phyloP scores from a whole-genome alignment of 495 filamentous ascomycete species.

The Massariosphaeria phaeospora region DNA sequence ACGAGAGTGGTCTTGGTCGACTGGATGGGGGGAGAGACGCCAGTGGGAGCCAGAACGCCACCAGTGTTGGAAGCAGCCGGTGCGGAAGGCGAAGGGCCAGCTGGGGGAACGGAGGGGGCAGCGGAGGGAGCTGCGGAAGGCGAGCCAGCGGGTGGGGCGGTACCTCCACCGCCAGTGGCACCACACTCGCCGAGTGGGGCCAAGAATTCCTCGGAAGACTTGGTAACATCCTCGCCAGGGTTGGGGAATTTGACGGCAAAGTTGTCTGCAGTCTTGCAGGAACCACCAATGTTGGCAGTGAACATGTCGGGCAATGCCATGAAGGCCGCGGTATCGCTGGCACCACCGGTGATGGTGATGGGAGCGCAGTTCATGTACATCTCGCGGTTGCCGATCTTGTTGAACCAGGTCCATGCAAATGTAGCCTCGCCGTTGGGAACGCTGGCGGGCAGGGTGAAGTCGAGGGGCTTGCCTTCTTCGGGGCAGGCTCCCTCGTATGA shows the following conservation, averaged over 20 bases:
- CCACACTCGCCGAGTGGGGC: conserved; percentile 25
- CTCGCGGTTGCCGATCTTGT: conserved; percentile 50
- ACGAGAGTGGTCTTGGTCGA: conserved; percentile 19
- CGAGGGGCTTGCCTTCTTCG: conserved; percentile 40
- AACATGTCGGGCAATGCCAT: conserved; percentile 52
- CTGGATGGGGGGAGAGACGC: not conserved
- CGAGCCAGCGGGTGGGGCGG: not conserved
- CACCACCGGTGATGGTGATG: conserved; percentile 49
- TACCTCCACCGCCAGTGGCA: conserved; percentile 1
- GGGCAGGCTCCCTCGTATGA: conserved; percentile 66
- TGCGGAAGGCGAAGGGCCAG: not conserved
- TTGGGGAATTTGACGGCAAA: conserved; percentile 26
- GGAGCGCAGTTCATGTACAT: conserved; percentile 61
- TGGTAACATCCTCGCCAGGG: conserved; percentile 23
- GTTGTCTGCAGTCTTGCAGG: conserved; percentile 23
- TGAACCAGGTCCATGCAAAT: conserved; percentile 61
- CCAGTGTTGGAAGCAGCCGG: conserved; percentile 26
- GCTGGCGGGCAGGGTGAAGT: conserved; percentile 53
- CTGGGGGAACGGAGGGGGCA: not conserved
- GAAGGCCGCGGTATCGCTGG: conserved; percentile 31
- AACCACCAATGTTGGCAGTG: conserved; percentile 50
- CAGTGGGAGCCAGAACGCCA: conserved; percentile 28
- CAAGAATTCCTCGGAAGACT: not conserved
- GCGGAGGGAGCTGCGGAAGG: conserved; percentile 1
- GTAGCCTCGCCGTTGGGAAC: conserved; percentile 51